Evolutionary conservation across 1,284 basidiomycete species (phyloP), one percentile per base, ranked within the genome.

Genomic region (Ganoderma lingzhi): DNA sequence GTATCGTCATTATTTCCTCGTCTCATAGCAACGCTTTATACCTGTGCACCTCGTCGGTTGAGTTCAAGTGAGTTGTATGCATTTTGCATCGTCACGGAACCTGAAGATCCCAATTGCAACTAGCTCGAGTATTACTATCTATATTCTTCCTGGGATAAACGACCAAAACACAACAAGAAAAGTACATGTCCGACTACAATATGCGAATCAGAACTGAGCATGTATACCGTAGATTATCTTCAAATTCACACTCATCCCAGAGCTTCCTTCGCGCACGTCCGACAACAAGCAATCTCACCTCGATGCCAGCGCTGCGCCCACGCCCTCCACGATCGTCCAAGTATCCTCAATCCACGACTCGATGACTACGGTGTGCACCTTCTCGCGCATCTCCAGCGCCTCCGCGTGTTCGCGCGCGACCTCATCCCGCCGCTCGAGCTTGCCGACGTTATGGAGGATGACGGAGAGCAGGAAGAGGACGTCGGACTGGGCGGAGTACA

Each of bases 391-490:
- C n/a, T 79, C 81, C 51, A 85, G 81, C 1, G 87, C 85, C 45
- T 79, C 79, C 12, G 82, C 77, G 76, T 91, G 87, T 45, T 87
- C 82, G 71, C 80, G 78, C 2, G 88, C 86, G 1, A 82, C 84
- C 5, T 81, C 83, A 68, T 93, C 87, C 44, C 93, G 82, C 71
- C 92, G 87, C 32, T 74, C 73, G 71, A 92, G 87, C 30, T 73
- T 73, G 82, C 84, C 87, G 48, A 93, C 81, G 72, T 91, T 93
- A 78, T 95, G 87, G 76, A 90, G 91, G 35, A 93, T 83, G 42
- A 93, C 85, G 14, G 91, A 88, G 55, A 90, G 78, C 63, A 92
- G 78, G 80, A 91, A 93, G 70, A 91, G 90, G 32, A 92, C 90
- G 75, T 93, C 90, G 73, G 86, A 84, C 42, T 87, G 78, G 6